Evolutionary conservation across 352 stramenopile species (phyloP), one percentile per base, ranked within the genome.

Genomic region (Pythium sp.): DNA sequence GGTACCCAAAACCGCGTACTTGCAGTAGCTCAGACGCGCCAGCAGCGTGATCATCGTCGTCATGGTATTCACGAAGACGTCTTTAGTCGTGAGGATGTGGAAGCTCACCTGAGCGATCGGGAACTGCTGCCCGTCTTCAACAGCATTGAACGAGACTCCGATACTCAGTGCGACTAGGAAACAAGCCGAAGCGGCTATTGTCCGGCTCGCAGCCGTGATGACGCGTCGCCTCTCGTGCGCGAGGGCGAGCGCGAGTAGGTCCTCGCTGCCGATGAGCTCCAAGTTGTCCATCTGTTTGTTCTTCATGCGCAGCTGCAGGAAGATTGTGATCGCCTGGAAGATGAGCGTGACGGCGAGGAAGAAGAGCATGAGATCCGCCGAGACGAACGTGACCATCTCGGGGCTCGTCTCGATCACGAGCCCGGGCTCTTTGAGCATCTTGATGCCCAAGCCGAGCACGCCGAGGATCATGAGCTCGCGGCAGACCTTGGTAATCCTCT

Each of bases 401-500:
- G 78, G 64, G 15, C 70, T 77, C 32, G 75, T 63, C 1, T 68
- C 46, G n/a, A 79, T 28, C 15, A 84, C 61, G 20, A 68, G 65
- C 2, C 70, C 62, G 0, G 79, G 36, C 20, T 85, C 77, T 46
- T 86, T 81, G 54, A 84, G 38, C 5, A 90, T 55, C 58, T 90
- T 90, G 32, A 90, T 70, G 15, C 74, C 68, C 12, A 90, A 72
- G 64, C 78, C 80, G 6, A 90, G 68, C 12, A 90, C 63, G 4
- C 81, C 81, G 2, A 90, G 72, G 43, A 88, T 72, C 82, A 88
- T 90, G 43, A 90, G 75, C 36, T 90, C 81, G 60, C 77, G 65
- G 59, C 82, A 90, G 24, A 75, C 73, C 57, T 91, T 91, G 11
- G 75, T 83, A 36, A 90, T 73, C 74, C 90, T 91, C 56, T 90